Evolutionary conservation across 164 flowering plant species (phyloP).

Genomic region (Sedum album): DNA sequence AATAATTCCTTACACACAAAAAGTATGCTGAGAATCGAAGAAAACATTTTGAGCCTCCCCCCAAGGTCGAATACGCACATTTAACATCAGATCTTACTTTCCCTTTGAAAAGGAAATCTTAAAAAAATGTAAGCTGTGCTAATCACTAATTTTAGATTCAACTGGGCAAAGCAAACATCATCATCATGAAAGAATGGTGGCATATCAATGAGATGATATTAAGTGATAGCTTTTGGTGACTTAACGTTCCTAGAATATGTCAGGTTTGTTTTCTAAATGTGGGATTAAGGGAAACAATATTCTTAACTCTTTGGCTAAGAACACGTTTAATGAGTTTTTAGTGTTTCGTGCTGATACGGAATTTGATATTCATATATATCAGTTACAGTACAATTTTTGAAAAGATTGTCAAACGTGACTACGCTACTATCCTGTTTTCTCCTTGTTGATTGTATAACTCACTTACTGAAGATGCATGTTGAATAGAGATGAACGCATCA

Average conservation of each 20-base stretch:
- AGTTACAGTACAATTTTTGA: too few species aligned
- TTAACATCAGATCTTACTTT: background rate
- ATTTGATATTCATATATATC: background rate
- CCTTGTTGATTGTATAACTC: too few species aligned
- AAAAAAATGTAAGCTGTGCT: background rate
- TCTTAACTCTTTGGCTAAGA: background rate
- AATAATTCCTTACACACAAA: too few species aligned
- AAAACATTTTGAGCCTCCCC: background rate
- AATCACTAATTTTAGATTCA: background rate
- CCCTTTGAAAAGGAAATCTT: background rate
- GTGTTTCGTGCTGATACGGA: background rate
- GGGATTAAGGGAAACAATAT: background rate
- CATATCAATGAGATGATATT: background rate
- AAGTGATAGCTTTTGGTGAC: background rate
- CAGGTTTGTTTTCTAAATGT: background rate
- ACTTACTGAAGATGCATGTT: too few species aligned
- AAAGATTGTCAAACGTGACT: background rate
- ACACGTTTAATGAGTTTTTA: background rate
- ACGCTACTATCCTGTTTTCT: too few species aligned
- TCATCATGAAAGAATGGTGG: background rate
- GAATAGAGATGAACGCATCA: too few species aligned
- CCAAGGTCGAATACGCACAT: too few species aligned
- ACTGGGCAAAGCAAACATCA: background rate
- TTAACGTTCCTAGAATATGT: background rate
- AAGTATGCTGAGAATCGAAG: background rate